phyloP scores from a whole-genome alignment of 2,329 filamentous ascomycete genomes.

The Alternaria longipes region DNA sequence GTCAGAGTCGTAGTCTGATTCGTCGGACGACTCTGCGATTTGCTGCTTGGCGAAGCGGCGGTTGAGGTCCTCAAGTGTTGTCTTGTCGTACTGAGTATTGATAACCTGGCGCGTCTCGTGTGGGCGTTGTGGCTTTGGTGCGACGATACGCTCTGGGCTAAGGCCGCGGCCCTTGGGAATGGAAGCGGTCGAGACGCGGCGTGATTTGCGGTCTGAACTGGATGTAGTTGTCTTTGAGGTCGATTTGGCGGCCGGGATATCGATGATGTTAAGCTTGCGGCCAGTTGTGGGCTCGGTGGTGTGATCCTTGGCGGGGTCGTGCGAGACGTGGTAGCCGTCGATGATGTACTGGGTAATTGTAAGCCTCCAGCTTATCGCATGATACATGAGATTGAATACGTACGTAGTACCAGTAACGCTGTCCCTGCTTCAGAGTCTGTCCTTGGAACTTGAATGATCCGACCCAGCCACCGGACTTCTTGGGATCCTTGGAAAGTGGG shows the following conservation, averaged over 20 bases:
- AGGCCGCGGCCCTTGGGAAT: conserved; percentile 89
- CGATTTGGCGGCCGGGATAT: conserved; percentile 71
- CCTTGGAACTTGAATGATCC: conserved; percentile 97
- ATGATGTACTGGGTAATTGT: conserved; percentile 77
- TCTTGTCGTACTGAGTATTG: conserved; percentile 78
- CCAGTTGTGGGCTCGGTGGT: conserved; percentile 96
- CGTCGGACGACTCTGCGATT: conserved; percentile 59
- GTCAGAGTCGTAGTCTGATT: conserved; percentile 70
- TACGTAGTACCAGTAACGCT: conserved; percentile 98
- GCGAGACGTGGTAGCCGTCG: conserved; percentile 96
- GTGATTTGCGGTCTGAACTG: conserved; percentile 54
- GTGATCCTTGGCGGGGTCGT: conserved; percentile 89
- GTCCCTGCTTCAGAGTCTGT: conserved; percentile 82
- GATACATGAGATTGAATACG: conserved; percentile 32
- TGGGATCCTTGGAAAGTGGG: conserved; percentile 88
- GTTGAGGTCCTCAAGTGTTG: conserved; percentile 80
- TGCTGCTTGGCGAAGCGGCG: conserved; percentile 75
- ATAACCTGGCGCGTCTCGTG: conserved; percentile 89
- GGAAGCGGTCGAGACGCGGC: conserved; percentile 66
- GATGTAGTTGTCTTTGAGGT: conserved; percentile 60
- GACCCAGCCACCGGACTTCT: conserved; percentile 92
- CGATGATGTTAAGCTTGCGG: conserved; percentile 96
- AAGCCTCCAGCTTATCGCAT: conserved; percentile 27
- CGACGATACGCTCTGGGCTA: conserved; percentile 87
- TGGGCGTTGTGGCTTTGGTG: conserved; percentile 88